Evolutionary conservation across 495 filamentous ascomycete species (phyloP).

Genomic region (Xylaria castorea): DNA sequence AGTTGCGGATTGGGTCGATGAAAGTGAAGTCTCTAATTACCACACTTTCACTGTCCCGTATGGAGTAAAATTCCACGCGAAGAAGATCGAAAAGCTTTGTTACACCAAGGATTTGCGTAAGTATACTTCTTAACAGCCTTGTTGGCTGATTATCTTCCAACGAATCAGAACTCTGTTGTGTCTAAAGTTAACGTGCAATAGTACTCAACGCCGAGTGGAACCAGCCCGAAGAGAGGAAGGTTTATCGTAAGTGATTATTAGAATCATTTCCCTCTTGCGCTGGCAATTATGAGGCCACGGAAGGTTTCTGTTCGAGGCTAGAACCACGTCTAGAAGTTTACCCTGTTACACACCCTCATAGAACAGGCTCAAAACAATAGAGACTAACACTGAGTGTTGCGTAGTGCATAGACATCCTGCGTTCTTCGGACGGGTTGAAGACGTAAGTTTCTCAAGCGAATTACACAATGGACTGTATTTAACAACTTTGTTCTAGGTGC

Average conservation of each 20-base stretch:
- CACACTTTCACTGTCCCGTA: constrained; percentile 82
- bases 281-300: not conserved
- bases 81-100: constrained; percentile 76
- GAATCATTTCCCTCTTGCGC: not conserved
- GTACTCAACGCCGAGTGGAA: constrained; percentile 91
- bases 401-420: constrained; percentile 77
- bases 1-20: constrained; percentile 78
- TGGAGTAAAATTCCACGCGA: constrained; percentile 69
- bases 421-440: constrained; percentile 50
- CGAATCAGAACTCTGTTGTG: not conserved
- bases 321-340: not conserved
- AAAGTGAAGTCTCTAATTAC: constrained; percentile 76
- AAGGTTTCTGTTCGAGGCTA: not conserved
- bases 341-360: not conserved
- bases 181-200: constrained; percentile 30
- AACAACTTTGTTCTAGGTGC: constrained; percentile 56
- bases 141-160: not conserved
- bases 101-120: constrained; percentile 74
- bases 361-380: not conserved
- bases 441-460: constrained; percentile 38
- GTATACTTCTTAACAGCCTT: constrained; percentile 6
- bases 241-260: constrained; percentile 50
- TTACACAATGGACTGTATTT: not conserved
- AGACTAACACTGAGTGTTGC: not conserved
- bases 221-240: constrained; percentile 68